Base-by-base conservation (phyloP, 2,329 filamentous ascomycete genomes). In the Colletotrichum tropicale region DNA sequence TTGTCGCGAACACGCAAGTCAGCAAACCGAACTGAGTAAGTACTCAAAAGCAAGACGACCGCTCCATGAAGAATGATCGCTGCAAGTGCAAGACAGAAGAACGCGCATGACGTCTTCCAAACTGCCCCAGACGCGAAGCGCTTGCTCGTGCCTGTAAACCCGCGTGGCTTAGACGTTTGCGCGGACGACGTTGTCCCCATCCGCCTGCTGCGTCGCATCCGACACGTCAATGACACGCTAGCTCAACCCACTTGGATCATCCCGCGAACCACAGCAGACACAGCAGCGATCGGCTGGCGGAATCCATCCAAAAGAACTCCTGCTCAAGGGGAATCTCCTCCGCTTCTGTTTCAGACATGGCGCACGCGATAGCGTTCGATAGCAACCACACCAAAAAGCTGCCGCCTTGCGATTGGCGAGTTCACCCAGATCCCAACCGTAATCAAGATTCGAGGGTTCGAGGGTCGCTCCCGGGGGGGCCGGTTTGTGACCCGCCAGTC, bases 321-420 rank as follows among this genome's bases (percentile, higher is more conserved):
- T 52, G 24, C 26, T 71, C 55, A 30, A 67, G 68, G 52, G 55
- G 43, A 67, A 30, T 24, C 18, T 52, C 68, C 72, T 72, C 72
- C 28, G 72, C 68, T 66, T 71, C 69, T 75, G 73, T 75, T 75
- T 72, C 73, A 75, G 62, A 72, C 30, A 32, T 75, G 72, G 69
- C 61, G 66, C 55, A 67, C 12, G 66, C 26, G 30, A 61, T 62
- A 62, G 58, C 58, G 30, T 62, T 62, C 58, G 58, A 43, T 64
- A 28, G 69, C 69, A 72, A 67, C 72, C 71, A 66, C 61, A 65
- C 52, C 58, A 62, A 28, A 28, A 24, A 26, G 15, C 8, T 32
- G n/a, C 43, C 34, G 67, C 12, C 60, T 36, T 60, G 67, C 71
- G 48, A 74, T 71, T 74, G 71, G 71, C 61, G 60, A 55, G 21